Evolutionary conservation across 2,329 filamentous ascomycete species (phyloP).

Genomic region (Penicillium nordicum): DNA sequence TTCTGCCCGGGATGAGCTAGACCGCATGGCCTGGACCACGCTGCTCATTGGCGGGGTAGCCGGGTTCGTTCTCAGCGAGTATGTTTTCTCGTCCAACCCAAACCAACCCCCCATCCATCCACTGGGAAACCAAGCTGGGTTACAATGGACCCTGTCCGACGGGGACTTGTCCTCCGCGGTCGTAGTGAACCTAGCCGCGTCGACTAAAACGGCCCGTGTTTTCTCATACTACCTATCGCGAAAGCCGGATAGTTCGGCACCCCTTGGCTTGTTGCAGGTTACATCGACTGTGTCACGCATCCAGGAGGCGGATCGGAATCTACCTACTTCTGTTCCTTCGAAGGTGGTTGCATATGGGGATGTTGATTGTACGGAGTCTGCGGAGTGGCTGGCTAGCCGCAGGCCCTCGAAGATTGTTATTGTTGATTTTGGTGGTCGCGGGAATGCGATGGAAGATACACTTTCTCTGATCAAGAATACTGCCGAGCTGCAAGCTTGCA

Average conservation of each 20-base stretch:
- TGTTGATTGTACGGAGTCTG: background rate
- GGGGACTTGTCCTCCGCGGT: constrained; percentile 36
- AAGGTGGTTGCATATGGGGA: constrained; percentile 10
- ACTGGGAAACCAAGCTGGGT: constrained; percentile 5
- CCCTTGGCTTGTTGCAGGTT: constrained; percentile 28
- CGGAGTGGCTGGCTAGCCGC: constrained; percentile 8
- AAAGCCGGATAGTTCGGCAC: constrained; percentile 11
- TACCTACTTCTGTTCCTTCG: background rate
- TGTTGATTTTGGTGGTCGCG: constrained; percentile 18
- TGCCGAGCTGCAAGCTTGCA: background rate
- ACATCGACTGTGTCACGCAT: constrained; percentile 21
- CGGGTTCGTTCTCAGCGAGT: constrained; percentile 32
- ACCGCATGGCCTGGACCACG: constrained; percentile 23
- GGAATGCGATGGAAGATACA: background rate
- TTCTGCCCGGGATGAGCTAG: constrained; percentile 14
- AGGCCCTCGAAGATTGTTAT: constrained; percentile 14
- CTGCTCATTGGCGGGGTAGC: constrained; percentile 27
- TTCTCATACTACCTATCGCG: constrained; percentile 26
- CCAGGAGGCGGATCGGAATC: constrained; percentile 2
- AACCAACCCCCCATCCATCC: constrained; percentile 14
- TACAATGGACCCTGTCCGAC: constrained; percentile 29
- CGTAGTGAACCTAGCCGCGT: constrained; percentile 30
- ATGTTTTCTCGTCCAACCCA: constrained; percentile 32
- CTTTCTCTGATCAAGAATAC: constrained; percentile 3
- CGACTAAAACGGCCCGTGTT: constrained; percentile 30